Conservation (phyloP, 352 stramenopile genomes). For the Vaucheria bursata region DNA sequence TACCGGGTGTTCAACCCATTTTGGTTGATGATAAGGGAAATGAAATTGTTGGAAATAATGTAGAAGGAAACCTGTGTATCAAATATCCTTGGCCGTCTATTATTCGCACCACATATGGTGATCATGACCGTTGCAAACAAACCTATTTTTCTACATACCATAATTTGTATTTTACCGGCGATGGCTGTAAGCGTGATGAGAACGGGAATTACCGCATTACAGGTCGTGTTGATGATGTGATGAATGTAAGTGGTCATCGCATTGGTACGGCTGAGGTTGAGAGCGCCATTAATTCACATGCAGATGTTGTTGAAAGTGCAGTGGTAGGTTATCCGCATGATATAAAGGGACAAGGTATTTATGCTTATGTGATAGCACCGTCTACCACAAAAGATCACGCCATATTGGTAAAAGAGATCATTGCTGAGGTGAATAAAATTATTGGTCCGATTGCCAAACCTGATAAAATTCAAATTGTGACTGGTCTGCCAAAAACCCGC, state of each 20-base stretch:
- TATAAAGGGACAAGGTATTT: slow-evolving; percentile 57
- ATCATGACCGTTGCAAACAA: slow-evolving; percentile 68
- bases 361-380: slow-evolving; percentile 54
- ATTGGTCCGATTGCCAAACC: slow-evolving; percentile 93
- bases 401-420: not conserved
- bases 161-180: slow-evolving; percentile 89
- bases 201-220: slow-evolving; percentile 98
- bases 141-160: slow-evolving; percentile 83
- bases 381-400: not conserved
- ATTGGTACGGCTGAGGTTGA: slow-evolving; percentile 43
- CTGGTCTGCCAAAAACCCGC: slow-evolving; percentile 78
- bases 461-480: slow-evolving; percentile 82
- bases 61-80: slow-evolving; percentile 90
- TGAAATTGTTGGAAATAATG: slow-evolving; percentile 61
- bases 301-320: slow-evolving; percentile 52
- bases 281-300: slow-evolving; percentile 53
- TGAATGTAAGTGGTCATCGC: slow-evolving; percentile 72
- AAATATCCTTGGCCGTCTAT: slow-evolving; percentile 87
- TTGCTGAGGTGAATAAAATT: slow-evolving; percentile 63
- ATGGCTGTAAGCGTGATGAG: slow-evolving; percentile 70
- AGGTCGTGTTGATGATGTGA: slow-evolving; percentile 91
- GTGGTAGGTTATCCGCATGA: slow-evolving; percentile 54
- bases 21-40: slow-evolving; percentile 76
- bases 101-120: slow-evolving; percentile 72
- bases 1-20: slow-evolving; percentile 74